phyloP scores from a whole-genome alignment of 371 early-diverging fungal species.

The Rhizopus stolonifer region DNA sequence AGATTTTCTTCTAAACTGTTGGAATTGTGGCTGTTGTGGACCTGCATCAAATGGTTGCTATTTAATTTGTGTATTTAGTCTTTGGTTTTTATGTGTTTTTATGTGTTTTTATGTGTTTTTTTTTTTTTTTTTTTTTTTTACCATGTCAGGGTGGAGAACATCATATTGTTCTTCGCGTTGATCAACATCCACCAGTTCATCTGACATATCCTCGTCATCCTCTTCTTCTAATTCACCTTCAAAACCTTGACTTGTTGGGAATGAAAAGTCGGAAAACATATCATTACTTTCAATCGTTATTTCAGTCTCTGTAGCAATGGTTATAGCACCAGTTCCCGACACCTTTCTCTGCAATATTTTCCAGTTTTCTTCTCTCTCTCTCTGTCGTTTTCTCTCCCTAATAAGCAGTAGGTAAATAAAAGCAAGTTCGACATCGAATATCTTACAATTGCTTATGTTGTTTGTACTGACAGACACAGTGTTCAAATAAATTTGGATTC shows the following conservation, averaged over 20 bases:
- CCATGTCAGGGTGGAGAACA: constrained; percentile 50
- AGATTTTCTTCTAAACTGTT: constrained; percentile 86
- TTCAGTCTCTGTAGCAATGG: constrained; percentile 14
- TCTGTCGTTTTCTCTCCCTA: constrained; percentile 83
- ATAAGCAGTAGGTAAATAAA: not conserved
- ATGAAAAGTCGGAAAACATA: constrained; percentile 21
- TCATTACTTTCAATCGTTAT: constrained; percentile 2
- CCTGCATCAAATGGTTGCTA: constrained; percentile 69
- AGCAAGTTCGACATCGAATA: not conserved
- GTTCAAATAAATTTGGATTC: constrained; percentile 90
- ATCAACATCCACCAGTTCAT: constrained; percentile 27
- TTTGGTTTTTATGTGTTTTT: too few species aligned
- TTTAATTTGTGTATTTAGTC: too few species aligned
- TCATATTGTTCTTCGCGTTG: constrained; percentile 34
- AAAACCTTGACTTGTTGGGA: constrained; percentile 26
- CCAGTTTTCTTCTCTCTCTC: constrained; percentile 87
- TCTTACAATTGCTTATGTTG: constrained; percentile 80
- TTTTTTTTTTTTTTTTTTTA: too few species aligned
- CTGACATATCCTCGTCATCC: constrained; percentile 28
- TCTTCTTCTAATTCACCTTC: constrained; percentile 8
- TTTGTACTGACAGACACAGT: constrained; percentile 85
- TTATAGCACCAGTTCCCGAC: constrained; percentile 33
- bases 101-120: too few species aligned
- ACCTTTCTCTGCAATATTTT: constrained; percentile 68
- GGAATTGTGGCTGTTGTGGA: constrained; percentile 59